phyloP scores from a whole-genome alignment of 2,329 filamentous ascomycete species.

The Cladosporium sp. region DNA sequence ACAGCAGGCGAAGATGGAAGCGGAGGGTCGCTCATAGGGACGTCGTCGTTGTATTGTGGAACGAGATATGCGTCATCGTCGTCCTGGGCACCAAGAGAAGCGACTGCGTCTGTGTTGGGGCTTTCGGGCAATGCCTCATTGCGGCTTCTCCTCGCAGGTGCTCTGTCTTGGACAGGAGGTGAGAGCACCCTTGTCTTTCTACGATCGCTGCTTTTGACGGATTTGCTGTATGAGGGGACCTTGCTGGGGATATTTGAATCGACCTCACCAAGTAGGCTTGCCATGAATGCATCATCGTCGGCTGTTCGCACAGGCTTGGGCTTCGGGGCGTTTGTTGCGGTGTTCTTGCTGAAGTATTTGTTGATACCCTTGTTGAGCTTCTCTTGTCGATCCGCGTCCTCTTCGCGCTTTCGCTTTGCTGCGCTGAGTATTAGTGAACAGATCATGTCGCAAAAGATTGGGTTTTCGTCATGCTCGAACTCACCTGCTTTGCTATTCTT shows the following conservation, averaged over 20 bases:
- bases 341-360: constrained; percentile 87
- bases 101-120: constrained; percentile 20
- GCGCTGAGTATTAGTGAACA: constrained; percentile 21
- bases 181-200: constrained; percentile 80
- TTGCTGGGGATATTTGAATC: constrained; percentile 70
- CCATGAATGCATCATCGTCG: constrained; percentile 86
- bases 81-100: constrained; percentile 17
- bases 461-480: constrained; percentile 16
- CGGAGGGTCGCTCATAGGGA: constrained; percentile 75
- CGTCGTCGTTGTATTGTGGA: constrained; percentile 60
- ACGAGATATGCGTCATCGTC: constrained; percentile 56
- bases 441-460: neutral
- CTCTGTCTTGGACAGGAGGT: constrained; percentile 62
- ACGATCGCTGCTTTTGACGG: constrained; percentile 72
- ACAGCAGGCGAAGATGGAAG: constrained; percentile 74
- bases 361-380: constrained; percentile 89
- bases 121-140: constrained; percentile 15
- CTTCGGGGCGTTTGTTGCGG: constrained; percentile 65
- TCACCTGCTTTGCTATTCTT: constrained; percentile 59
- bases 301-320: constrained; percentile 63
- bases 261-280: constrained; percentile 80
- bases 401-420: constrained; percentile 86
- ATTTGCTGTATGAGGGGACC: constrained; percentile 55
- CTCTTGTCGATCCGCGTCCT: constrained; percentile 80
- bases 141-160: constrained; percentile 15